Percentiles rank a stretch among this genome's conserved stretches.
Conservation (phyloP, 192 early-diverging fungal species). For the Radiomyces spectabilis region DNA sequence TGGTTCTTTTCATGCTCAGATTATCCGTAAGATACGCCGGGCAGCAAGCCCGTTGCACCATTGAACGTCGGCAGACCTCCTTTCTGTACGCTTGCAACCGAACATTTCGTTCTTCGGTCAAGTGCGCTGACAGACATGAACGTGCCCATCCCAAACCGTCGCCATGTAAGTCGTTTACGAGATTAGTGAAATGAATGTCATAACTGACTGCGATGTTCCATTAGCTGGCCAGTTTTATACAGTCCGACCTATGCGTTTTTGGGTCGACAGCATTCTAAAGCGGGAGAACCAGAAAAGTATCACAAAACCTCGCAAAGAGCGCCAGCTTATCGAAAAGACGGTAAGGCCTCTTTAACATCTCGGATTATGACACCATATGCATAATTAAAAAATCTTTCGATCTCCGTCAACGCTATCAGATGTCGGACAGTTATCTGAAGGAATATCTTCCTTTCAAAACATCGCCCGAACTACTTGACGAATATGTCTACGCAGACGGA, state of each 20-base stretch:
- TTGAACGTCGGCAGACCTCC: no score
- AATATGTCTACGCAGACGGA: slow-evolving; percentile 76
- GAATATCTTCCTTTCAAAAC: slow-evolving; percentile 71
- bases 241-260: slow-evolving; percentile 29
- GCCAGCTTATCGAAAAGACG: slow-evolving; percentile 7
- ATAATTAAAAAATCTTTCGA: slow-evolving; percentile 13
- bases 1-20: no score
- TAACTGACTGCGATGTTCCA: no score
- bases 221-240: slow-evolving; percentile 15
- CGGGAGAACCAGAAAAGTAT: neutral
- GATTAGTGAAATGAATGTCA: no score
- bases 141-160: no score
- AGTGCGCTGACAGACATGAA: no score
- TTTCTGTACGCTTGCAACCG: no score
- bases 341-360: neutral
- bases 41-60: no score
- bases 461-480: slow-evolving; percentile 63
- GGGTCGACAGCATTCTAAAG: slow-evolving; percentile 30
- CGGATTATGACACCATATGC: neutral
- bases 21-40: no score
- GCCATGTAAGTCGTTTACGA: no score
- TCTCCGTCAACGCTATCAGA: slow-evolving; percentile 51
- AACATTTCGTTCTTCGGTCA: no score
- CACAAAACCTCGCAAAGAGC: neutral
- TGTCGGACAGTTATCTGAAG: slow-evolving; percentile 70